phyloP scores from a whole-genome alignment of 768 basidiomycete species.

The Rickenella mellea region DNA sequence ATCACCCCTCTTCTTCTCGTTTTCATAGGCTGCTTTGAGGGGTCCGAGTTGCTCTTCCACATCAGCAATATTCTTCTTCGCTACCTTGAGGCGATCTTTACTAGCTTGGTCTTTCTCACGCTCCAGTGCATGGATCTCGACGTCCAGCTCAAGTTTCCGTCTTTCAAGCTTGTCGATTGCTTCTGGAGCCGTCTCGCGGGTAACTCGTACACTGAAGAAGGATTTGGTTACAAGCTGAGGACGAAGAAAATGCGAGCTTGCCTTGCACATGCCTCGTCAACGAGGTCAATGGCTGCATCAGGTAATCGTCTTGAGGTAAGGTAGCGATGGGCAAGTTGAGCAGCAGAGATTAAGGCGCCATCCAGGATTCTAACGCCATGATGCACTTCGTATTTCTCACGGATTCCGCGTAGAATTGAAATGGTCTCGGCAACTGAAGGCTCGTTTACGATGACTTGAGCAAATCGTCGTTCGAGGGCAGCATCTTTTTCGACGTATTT shows the following conservation, averaged over 20 bases:
- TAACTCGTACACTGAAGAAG: conserved; percentile 66
- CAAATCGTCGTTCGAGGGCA: conserved; percentile 85
- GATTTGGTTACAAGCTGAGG: conserved; percentile 4
- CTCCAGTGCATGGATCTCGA: conserved; percentile 91
- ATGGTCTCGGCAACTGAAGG: conserved; percentile 85
- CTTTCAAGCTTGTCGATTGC: conserved; percentile 87
- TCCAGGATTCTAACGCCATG: conserved; percentile 88
- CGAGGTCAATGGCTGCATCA: conserved; percentile 83
- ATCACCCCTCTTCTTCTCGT: conserved; percentile 73
- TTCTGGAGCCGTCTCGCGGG: conserved; percentile 91
- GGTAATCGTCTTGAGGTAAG: conserved; percentile 73
- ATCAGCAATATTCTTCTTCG: conserved; percentile 71
- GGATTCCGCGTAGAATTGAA: conserved; percentile 86
- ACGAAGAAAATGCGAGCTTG: conserved; percentile 19
- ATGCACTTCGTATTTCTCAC: conserved; percentile 89
- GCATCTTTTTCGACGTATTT: conserved; percentile 92
- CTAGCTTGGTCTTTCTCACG: conserved; percentile 86
- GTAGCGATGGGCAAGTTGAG: conserved; percentile 88
- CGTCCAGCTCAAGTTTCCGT: conserved; percentile 80
- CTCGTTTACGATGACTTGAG: conserved; percentile 89
- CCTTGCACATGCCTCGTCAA: conserved; percentile 90
- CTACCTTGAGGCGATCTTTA: conserved; percentile 67
- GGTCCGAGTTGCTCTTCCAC: conserved; percentile 81
- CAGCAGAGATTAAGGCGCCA: conserved; percentile 79
- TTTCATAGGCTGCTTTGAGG: conserved; percentile 78